Evolutionary conservation across 768 basidiomycete species (phyloP).

Genomic region (Pleurotus platypus): DNA sequence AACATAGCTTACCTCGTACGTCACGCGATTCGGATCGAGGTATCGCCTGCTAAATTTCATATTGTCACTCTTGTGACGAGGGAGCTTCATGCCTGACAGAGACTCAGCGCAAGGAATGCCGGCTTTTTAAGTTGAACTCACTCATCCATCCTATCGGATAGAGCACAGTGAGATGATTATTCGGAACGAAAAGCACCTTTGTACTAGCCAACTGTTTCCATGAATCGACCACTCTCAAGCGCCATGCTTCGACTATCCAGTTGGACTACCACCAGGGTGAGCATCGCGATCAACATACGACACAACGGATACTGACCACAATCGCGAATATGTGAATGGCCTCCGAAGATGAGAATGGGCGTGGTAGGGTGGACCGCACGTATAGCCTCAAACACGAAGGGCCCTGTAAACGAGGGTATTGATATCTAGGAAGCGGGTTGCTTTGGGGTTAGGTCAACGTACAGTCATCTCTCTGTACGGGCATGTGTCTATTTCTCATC

Average conservation of each 20-base stretch:
- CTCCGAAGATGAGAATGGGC: constrained; percentile 83
- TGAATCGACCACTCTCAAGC: constrained; percentile 82
- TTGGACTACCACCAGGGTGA: constrained; percentile 34
- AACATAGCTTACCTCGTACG: constrained; percentile 52
- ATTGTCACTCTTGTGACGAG: constrained; percentile 37
- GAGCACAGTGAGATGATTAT: too few species aligned
- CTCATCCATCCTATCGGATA: constrained; percentile 58
- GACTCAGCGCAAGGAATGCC: neutral
- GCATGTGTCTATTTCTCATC: constrained; percentile 66
- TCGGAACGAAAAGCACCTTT: neutral
- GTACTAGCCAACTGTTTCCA: constrained; percentile 81
- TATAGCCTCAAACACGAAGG: constrained; percentile 67
- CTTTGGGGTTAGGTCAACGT: neutral
- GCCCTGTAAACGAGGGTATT: constrained; percentile 42
- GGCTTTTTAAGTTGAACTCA: constrained; percentile 21
- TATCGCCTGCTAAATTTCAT: constrained; percentile 69
- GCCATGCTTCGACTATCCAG: constrained; percentile 73
- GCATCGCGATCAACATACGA: neutral
- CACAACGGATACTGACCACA: constrained; percentile 44
- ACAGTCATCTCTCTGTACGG: constrained; percentile 68
- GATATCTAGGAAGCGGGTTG: neutral
- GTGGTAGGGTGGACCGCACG: constrained; percentile 68
- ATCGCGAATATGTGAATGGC: constrained; percentile 78
- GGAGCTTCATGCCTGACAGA: constrained; percentile 44
- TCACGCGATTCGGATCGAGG: constrained; percentile 75